A percentile compares a stretch with the other conserved stretches of the same genome.
Conservation (phyloP, 139 green algal species). For the Chlamydomonas applanata region DNA sequence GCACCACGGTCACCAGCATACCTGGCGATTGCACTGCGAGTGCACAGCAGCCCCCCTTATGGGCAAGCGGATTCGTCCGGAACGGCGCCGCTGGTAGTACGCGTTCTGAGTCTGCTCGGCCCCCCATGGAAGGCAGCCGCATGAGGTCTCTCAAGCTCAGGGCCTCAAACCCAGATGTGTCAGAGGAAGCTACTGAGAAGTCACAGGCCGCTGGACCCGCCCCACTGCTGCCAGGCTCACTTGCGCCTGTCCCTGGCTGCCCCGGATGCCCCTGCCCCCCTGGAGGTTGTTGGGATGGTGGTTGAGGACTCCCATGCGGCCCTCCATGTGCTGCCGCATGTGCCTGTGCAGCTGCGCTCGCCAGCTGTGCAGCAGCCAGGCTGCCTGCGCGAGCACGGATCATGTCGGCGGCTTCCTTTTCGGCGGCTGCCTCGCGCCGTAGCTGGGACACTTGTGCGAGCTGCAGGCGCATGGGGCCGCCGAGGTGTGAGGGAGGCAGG, state of each 20-base stretch:
- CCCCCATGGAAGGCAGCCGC: slow-evolving; percentile 14
- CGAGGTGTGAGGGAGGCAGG: too few species aligned
- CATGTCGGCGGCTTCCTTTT: slow-evolving; percentile 3
- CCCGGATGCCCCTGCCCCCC: too few species aligned
- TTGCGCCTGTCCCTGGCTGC: too few species aligned
- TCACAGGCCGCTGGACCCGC: too few species aligned
- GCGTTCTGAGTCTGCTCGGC: slow-evolving; percentile 1
- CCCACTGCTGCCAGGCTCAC: too few species aligned
- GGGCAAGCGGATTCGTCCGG: slow-evolving; percentile 11
- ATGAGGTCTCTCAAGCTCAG: slow-evolving; percentile 17
- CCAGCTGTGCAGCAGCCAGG: too few species aligned
- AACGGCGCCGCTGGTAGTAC: slow-evolving; percentile 15
- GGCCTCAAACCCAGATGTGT: too few species aligned
- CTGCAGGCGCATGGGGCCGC: not conserved
- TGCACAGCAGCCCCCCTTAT: slow-evolving; percentile 55
- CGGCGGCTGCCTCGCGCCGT: slow-evolving; percentile 14
- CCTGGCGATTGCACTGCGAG: slow-evolving; percentile 46
- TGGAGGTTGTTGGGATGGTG: too few species aligned
- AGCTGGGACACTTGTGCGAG: slow-evolving; percentile 2
- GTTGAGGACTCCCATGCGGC: too few species aligned
- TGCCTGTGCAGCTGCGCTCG: too few species aligned
- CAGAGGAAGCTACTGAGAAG: too few species aligned
- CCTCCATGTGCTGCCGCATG: too few species aligned
- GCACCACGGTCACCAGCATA: not conserved
- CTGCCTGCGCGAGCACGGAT: not conserved